Conservation (phyloP, 2,329 filamentous ascomycete species). For the Trichoderma sp. region DNA sequence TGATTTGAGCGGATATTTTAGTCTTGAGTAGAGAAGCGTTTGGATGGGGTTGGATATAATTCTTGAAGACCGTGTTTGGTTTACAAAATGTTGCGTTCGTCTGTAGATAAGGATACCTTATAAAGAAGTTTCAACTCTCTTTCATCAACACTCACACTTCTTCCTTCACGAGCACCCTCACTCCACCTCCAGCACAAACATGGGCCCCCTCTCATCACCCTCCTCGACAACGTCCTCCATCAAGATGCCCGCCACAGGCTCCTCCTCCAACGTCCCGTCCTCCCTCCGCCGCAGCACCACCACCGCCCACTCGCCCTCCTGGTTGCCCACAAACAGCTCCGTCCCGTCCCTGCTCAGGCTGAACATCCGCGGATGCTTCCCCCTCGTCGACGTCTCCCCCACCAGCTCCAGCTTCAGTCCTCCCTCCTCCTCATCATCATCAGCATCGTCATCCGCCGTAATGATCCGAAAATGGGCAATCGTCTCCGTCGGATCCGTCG, state of each 20-base stretch:
- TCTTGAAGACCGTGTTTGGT: too few species aligned
- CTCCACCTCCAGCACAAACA: constrained; percentile 23
- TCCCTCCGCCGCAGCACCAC: constrained; percentile 40
- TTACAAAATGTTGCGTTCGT: background rate
- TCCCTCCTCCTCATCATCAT: too few species aligned
- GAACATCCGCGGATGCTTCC: constrained; percentile 52
- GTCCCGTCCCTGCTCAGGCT: constrained; percentile 42
- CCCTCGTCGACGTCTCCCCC: constrained; percentile 42
- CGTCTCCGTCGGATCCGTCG: constrained; percentile 49
- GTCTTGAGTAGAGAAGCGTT: background rate
- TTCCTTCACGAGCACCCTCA: too few species aligned
- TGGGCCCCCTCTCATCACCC: constrained; percentile 11
- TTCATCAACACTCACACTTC: background rate
- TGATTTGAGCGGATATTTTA: background rate
- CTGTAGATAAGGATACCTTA: constrained; percentile 6
- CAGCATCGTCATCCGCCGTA: background rate
- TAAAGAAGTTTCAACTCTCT: background rate
- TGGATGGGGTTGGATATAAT: too few species aligned
- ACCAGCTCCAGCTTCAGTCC: constrained; percentile 38
- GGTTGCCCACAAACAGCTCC: constrained; percentile 52
- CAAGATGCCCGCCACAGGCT: constrained; percentile 9
- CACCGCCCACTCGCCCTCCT: constrained; percentile 46
- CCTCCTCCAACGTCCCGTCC: constrained; percentile 21
- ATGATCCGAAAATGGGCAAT: constrained; percentile 50
- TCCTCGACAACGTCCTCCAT: constrained; percentile 15